phyloP scores from a whole-genome alignment of 768 basidiomycete species.

The Baorangia bicolor region DNA sequence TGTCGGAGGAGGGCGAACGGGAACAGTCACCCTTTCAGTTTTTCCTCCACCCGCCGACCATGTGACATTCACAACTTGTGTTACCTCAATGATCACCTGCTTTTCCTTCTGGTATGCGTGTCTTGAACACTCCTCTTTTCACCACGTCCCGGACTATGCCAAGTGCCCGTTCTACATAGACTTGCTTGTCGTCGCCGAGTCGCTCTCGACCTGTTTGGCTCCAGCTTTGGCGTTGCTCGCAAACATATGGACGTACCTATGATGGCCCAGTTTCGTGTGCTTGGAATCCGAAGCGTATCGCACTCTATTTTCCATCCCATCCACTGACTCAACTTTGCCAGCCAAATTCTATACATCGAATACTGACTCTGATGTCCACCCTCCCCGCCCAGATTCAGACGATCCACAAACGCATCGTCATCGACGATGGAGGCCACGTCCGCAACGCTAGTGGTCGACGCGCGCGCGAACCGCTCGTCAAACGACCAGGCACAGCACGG shows the following conservation, averaged over 20 bases:
- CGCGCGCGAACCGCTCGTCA: slow-evolving; percentile 62
- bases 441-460: slow-evolving; percentile 32
- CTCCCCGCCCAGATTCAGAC: slow-evolving; percentile 61
- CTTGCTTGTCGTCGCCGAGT: slow-evolving; percentile 12
- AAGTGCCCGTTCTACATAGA: slow-evolving; percentile 39
- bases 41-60: slow-evolving; percentile 7
- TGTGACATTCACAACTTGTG: background rate
- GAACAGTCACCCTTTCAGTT: slow-evolving; percentile 27
- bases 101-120: slow-evolving; percentile 72
- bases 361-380: slow-evolving; percentile 68
- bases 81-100: slow-evolving; percentile 28
- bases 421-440: slow-evolving; percentile 15
- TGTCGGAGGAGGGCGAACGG: slow-evolving; percentile 34
- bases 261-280: slow-evolving; percentile 91
- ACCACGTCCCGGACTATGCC: slow-evolving; percentile 55
- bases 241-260: slow-evolving; percentile 55
- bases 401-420: slow-evolving; percentile 36
- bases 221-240: background rate
- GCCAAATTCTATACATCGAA: slow-evolving; percentile 82
- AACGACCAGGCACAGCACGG: slow-evolving; percentile 91
- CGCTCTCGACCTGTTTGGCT: slow-evolving; percentile 26
- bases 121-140: slow-evolving; percentile 68
- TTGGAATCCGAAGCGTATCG: slow-evolving; percentile 86
- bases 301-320: slow-evolving; percentile 89
- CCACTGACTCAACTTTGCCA: slow-evolving; percentile 66